These are phyloP conservation scores for Phyllosticta citribraziliensis DNA, from an alignment of 2,329 filamentous ascomycete genomes.

Conservation along the genomic window DNA sequence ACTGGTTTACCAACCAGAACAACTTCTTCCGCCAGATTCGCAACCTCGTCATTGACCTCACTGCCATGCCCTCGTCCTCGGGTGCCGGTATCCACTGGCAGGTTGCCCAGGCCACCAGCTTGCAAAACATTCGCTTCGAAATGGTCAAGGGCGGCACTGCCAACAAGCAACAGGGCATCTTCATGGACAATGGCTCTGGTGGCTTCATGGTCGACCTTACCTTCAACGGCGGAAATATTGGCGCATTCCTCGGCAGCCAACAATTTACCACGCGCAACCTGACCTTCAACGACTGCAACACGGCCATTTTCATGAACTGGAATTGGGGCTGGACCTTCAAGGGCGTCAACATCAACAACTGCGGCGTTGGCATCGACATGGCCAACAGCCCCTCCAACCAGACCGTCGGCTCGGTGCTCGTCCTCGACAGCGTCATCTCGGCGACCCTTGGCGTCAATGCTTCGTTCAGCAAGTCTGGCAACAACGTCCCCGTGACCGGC, in stretches of 20 bases:
- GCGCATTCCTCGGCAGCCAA: constrained; percentile 53
- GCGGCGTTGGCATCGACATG: constrained; percentile 40
- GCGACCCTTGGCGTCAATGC: constrained; percentile 74
- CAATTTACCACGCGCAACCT: constrained; percentile 48
- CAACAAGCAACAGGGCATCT: constrained; percentile 48
- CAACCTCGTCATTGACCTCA: constrained; percentile 44
- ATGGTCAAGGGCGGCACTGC: constrained; percentile 38
- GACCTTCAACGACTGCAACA: constrained; percentile 40
- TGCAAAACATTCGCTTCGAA: constrained; percentile 53
- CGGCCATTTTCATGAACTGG: constrained; percentile 46
- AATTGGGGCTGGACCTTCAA: constrained; percentile 44
- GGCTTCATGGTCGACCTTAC: constrained; percentile 50
- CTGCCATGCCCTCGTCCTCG: constrained; percentile 21
- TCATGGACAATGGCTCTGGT: constrained; percentile 51
- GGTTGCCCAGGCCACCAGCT: constrained; percentile 53
- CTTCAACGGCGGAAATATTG: constrained; percentile 52
- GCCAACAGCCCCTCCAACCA: constrained; percentile 53
- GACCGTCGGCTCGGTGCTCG: constrained; percentile 74
- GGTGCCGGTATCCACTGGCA: constrained; percentile 55
- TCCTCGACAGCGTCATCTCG: constrained; percentile 70
- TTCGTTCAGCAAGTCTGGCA: constrained; percentile 56
- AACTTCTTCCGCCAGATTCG: constrained; percentile 48
- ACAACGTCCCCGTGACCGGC: constrained; percentile 57
- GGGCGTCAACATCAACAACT: constrained; percentile 37
- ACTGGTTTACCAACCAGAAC: constrained; percentile 45